Percentiles rank a stretch among this genome's conserved stretches.
phyloP scores from a whole-genome alignment of 2,329 filamentous ascomycete genomes.

The Periconia sp. region DNA sequence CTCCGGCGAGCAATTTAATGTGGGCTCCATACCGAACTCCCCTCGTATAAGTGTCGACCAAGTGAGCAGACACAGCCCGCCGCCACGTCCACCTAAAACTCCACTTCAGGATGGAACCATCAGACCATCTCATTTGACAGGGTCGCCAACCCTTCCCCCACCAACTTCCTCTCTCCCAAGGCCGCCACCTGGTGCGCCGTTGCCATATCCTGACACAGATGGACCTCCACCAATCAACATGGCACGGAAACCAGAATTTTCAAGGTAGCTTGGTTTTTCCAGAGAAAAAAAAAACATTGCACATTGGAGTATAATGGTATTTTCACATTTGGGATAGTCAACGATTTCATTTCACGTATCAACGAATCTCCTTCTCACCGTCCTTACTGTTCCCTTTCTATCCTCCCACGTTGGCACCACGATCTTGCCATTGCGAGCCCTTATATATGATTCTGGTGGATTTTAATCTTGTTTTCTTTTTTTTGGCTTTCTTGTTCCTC shows the following conservation, averaged over 20 bases:
- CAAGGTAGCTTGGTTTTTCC: background rate
- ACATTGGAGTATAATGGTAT: no score
- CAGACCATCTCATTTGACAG: slow-evolving; percentile 14
- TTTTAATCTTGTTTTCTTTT: background rate
- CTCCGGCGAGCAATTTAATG: slow-evolving; percentile 34
- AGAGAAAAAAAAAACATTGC: no score
- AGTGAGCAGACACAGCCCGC: slow-evolving; percentile 22
- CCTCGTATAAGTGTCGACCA: slow-evolving; percentile 30
- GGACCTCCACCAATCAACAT: slow-evolving; percentile 82
- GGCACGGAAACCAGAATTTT: slow-evolving; percentile 76
- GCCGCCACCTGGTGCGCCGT: slow-evolving; percentile 42
- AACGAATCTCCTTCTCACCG: background rate
- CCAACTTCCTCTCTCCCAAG: slow-evolving; percentile 25
- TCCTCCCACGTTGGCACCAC: background rate
- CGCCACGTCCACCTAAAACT: slow-evolving; percentile 46
- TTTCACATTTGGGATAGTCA: background rate
- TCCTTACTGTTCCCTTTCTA: background rate
- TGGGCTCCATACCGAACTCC: slow-evolving; percentile 25
- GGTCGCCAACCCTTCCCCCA: slow-evolving; percentile 31
- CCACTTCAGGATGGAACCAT: slow-evolving; percentile 31
- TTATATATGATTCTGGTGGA: no score
- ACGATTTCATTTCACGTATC: background rate
- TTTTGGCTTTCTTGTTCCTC: background rate
- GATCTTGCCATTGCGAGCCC: background rate
- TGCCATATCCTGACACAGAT: slow-evolving; percentile 81